Base-by-base conservation (phyloP, 257 asterid species). In the Eustoma russellianum region DNA sequence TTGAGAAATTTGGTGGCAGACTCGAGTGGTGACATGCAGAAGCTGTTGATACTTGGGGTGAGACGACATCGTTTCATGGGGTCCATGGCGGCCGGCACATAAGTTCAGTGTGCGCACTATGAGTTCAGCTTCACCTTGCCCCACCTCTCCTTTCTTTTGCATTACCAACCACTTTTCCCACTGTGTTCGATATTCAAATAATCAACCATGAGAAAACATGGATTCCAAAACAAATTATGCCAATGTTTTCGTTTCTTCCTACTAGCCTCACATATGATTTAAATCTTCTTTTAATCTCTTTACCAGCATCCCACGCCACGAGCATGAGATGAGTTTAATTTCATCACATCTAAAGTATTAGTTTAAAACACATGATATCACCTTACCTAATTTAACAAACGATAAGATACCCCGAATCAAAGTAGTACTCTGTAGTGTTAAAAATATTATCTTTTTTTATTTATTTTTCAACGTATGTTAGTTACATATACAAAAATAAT, bases 81-180 rank as follows among this genome's bases (percentile, higher is more conserved):
- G 58, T 7, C 9, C 50, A 44, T 41, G 62, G 0, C 19, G 9
- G 9, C 44, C 59, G 24, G 17, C 28, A 12, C 72, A 59, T 9
- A 78, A 46, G 48, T 68, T 79, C 9, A 90, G 33, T 0, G 86
- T 83, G 34, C 52, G 69, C 52, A 83, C 75, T 19, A 78, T 34
- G 3, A 90, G 66, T 52, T 82, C 94, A 5, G 87, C 91, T 13
- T 68, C 79, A 12, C 77, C 76, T 54, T 57, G 41, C 13, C 43
- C 50, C 45, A 34, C n/a, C 9, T 52, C 69, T 7, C 44, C 68
- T 34, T 54, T 61, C 19, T 48, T 70, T 66, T 57, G 63, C 1
- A 50, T 69, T 16, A 56, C 64, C 65, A 90, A 28, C 96, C 98
- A 90, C 55, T 77, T 76, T 41, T 17, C 60, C 98, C 98, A 91